phyloP scores from a whole-genome alignment of 768 basidiomycete species.

The Coprinopsis strossmayeri region DNA sequence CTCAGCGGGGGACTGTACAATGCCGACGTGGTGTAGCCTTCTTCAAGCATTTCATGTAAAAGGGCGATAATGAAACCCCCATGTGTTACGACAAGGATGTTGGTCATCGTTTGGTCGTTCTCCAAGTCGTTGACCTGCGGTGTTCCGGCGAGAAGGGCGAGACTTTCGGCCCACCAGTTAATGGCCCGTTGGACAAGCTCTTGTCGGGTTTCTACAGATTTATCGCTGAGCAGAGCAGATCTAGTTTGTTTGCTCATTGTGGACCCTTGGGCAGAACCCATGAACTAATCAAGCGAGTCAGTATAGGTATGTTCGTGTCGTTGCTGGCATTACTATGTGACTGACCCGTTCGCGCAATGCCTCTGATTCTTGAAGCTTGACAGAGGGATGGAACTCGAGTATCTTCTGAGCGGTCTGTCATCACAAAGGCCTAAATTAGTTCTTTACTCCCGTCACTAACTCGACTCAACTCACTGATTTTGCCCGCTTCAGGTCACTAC shows the following conservation, averaged over 20 bases:
- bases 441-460: neutral
- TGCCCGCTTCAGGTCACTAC: conserved; percentile 70
- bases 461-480: conserved; percentile 37
- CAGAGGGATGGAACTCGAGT: conserved; percentile 42
- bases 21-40: conserved; percentile 28
- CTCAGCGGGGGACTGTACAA: conserved; percentile 24
- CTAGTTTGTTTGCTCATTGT: conserved; percentile 10
- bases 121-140: conserved; percentile 29
- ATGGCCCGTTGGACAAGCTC: conserved; percentile 43
- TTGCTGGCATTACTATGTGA: no score
- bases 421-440: conserved; percentile 3
- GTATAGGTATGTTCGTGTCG: no score
- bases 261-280: conserved; percentile 58
- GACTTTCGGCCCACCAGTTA: conserved; percentile 56
- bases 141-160: no score
- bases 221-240: conserved; percentile 16
- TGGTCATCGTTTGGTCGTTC: conserved; percentile 3
- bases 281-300: conserved; percentile 31
- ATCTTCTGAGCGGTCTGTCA: conserved; percentile 63
- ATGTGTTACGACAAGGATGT: conserved; percentile 58
- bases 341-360: conserved; percentile 63
- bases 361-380: conserved; percentile 34
- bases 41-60: conserved; percentile 39
- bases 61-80: conserved; percentile 57
- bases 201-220: conserved; percentile 30